A percentile compares a stretch with the other conserved stretches of the same genome.
phyloP scores from a whole-genome alignment of 2,329 filamentous ascomycete genomes.

The Raffaelea ambrosiae region DNA sequence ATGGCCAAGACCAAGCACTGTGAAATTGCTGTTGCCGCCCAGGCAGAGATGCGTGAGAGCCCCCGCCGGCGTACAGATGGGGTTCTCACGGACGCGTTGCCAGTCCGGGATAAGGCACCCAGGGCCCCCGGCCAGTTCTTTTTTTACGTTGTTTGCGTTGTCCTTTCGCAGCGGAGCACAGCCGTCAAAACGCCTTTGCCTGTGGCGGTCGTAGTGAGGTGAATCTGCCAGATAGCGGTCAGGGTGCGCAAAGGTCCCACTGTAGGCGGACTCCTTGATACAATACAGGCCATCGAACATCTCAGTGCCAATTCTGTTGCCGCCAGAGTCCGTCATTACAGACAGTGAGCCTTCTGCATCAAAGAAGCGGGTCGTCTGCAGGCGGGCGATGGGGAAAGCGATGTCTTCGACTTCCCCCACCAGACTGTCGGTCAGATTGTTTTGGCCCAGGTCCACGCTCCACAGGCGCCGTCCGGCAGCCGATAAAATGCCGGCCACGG shows the following conservation, averaged over 20 bases:
- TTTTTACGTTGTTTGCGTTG: slow-evolving; percentile 22
- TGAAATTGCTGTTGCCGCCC: slow-evolving; percentile 37
- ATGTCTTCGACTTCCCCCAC: slow-evolving; percentile 23
- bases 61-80: slow-evolving; percentile 9
- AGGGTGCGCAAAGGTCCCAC: slow-evolving; percentile 33
- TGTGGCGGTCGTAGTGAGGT: slow-evolving; percentile 28
- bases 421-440: slow-evolving; percentile 39
- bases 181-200: slow-evolving; percentile 27
- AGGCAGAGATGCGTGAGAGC: slow-evolving; percentile 48
- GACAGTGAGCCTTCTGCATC: slow-evolving; percentile 37
- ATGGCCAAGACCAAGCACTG: slow-evolving; percentile 30
- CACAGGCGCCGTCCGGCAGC: slow-evolving; percentile 34
- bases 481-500: slow-evolving; percentile 24
- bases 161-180: slow-evolving; percentile 21
- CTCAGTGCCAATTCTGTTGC: slow-evolving; percentile 19
- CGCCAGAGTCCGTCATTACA: slow-evolving; percentile 1
- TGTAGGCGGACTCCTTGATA: slow-evolving; percentile 39
- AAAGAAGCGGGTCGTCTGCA: slow-evolving; percentile 22
- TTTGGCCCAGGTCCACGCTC: slow-evolving; percentile 48
- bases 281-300: slow-evolving; percentile 33
- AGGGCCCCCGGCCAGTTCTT: slow-evolving; percentile 17
- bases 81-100: slow-evolving; percentile 6
- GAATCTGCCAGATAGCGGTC: slow-evolving; percentile 40
- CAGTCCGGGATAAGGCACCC: slow-evolving; percentile 8
- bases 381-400: slow-evolving; percentile 21